phyloP scores from a whole-genome alignment of 2,329 filamentous ascomycete species.

The Zopfia rhizophila region DNA sequence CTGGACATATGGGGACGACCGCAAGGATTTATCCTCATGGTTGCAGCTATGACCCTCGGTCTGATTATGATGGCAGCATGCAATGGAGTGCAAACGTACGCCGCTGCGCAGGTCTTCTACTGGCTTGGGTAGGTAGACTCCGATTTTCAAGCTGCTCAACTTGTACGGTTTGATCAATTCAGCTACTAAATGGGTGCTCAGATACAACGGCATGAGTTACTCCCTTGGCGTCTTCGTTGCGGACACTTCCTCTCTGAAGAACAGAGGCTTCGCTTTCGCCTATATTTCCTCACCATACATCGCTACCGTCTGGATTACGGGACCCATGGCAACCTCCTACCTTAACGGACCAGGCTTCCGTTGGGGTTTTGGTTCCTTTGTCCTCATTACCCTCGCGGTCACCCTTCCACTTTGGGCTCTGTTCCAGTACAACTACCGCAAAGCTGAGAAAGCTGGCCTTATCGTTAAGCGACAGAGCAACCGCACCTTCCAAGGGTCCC shows the following conservation, averaged over 20 bases:
- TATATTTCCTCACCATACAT: conserved; percentile 36
- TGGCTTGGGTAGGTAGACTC: conserved; percentile 64
- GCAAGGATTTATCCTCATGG: conserved; percentile 47
- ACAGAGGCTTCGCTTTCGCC: conserved; percentile 71
- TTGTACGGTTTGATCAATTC: neutral
- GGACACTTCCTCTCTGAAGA: conserved; percentile 72
- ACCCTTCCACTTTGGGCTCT: conserved; percentile 68
- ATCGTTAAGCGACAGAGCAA: conserved; percentile 57
- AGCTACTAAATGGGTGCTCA: no score
- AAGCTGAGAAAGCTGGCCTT: conserved; percentile 67
- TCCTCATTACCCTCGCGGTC: conserved; percentile 70
- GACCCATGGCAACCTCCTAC: conserved; percentile 26
- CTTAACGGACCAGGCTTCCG: conserved; percentile 62
- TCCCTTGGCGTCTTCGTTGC: conserved; percentile 73
- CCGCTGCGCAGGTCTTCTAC: conserved; percentile 74
- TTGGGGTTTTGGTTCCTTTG: conserved; percentile 74
- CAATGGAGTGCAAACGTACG: conserved; percentile 69
- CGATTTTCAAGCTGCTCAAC: neutral
- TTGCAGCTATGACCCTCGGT: conserved; percentile 41
- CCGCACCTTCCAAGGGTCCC: conserved; percentile 58
- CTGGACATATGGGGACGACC: conserved; percentile 57
- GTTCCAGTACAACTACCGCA: conserved; percentile 66
- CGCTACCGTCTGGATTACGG: conserved; percentile 18
- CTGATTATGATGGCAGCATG: conserved; percentile 76
- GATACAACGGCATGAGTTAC: conserved; percentile 69